Base-by-base conservation (phyloP, 169 alveolate species). In the Pseudocohnilembus persalinus region DNA sequence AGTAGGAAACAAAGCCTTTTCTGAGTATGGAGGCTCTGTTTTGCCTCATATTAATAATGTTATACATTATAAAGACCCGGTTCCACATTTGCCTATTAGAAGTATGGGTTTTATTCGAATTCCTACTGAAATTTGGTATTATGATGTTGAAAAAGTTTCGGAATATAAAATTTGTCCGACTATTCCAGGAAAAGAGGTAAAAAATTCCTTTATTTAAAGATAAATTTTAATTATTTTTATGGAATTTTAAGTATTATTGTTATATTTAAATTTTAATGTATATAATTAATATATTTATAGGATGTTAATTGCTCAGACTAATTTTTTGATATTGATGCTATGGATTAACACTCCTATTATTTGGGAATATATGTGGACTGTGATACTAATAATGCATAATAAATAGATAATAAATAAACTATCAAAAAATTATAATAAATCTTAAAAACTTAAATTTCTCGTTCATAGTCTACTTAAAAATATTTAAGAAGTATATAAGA, bases 1-100 rank as follows among this genome's bases (percentile, higher is more conserved):
- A 72, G 63, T 78, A n/a, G 89, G 89, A 31, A 84, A 84, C 72
- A 72, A 76, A 24, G 82, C 28, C 28, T 84, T 76, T 72, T 76
- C 72, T 28, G 77, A 84, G 28, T 76, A 76, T 63, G 89, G 64
- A 73, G 87, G 75, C 4, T 11, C 68, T 20, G 68, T 49, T 49
- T 20, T 49, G 4, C 26, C 20, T 49, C 20, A 11, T 49, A 49
- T 49, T 11, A 49, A 49, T 49, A 49, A 20, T 11, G 68, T 49
- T 49, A 49, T 49, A 11, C 68, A 49, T 20, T 49, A 49, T 20
- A 49, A 49, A 49, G 68, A 49, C 20, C 68, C 68, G 26, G 68
- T 49, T 20, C 68, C 68, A 4, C 68, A 49, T 20, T 20, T 49
- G 4, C 68, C 68, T 49, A 11, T 20, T 11, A 11, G 4, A 49